A percentile compares a stretch with the other conserved stretches of the same genome.
Conservation (phyloP, 2,329 filamentous ascomycete genomes). For the Colletotrichum sp. region DNA sequence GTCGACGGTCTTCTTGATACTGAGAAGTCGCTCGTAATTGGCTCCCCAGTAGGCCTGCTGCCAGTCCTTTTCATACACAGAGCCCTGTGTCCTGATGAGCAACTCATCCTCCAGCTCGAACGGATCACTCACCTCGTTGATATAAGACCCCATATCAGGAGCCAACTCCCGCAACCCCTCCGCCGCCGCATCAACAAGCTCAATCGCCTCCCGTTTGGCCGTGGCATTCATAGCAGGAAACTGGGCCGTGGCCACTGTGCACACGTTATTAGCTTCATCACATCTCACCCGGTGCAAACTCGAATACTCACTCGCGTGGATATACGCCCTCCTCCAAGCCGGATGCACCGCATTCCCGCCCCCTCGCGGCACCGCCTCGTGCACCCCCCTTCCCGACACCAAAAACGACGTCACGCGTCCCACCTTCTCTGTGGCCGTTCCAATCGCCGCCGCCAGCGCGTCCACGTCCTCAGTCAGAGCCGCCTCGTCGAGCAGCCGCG, state of each 20-base stretch:
- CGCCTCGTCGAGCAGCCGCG: constrained; percentile 45
- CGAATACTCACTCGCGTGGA: constrained; percentile 40
- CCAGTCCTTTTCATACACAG: constrained; percentile 16
- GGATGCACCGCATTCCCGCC: constrained; percentile 53
- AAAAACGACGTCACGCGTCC: constrained; percentile 39
- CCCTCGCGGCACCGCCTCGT: constrained; percentile 46
- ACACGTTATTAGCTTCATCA: constrained; percentile 2
- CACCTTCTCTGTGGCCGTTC: constrained; percentile 32
- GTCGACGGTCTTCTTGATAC: constrained; percentile 17
- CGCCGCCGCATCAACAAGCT: constrained; percentile 28
- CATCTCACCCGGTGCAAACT: accelerated
- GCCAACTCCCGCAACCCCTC: constrained; percentile 34
- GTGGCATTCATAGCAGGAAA: constrained; percentile 39
- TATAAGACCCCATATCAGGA: constrained; percentile 14
- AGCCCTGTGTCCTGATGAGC: background rate
- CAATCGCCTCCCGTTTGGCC: constrained; percentile 28
- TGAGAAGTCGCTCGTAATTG: constrained; percentile 7
- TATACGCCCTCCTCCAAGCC: constrained; percentile 49
- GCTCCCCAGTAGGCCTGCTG: constrained; percentile 18
- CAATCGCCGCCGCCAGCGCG: constrained; percentile 40
- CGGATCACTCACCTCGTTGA: constrained; percentile 11
- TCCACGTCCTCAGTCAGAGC: constrained; percentile 39
- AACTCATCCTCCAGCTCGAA: too few relatives aligned
- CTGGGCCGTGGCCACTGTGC: constrained; percentile 27
- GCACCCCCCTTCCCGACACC: constrained; percentile 49